These are phyloP conservation scores for Mayamaea pseudoterrestris DNA, from an alignment of 108 stramenopile genomes.

Conservation along the genomic window DNA sequence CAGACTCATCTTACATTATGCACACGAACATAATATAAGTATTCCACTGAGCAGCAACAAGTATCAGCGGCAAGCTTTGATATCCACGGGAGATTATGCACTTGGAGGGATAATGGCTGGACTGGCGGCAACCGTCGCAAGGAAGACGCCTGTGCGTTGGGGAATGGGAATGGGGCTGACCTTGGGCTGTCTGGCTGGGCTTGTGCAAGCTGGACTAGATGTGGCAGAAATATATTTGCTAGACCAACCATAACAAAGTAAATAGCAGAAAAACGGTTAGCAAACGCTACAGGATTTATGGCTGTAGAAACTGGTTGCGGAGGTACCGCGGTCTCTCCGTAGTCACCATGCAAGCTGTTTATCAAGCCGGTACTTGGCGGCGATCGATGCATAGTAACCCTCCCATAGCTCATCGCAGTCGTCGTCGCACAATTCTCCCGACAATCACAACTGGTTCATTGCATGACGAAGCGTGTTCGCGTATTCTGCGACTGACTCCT, in stretches of 20 bases:
- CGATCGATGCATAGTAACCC: constrained; percentile 29
- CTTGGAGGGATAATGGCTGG: constrained; percentile 11
- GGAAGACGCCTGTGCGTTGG: background rate
- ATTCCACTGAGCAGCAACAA: background rate
- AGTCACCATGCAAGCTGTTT: constrained; percentile 33
- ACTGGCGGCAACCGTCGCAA: constrained; percentile 1
- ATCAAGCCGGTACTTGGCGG: constrained; percentile 33
- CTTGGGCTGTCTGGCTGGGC: background rate
- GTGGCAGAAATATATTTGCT: background rate
- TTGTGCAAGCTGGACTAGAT: constrained; percentile 3
- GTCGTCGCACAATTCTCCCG: constrained; percentile 27
- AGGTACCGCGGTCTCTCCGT: no score
- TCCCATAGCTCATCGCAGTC: constrained; percentile 36
- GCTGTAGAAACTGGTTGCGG: no score
- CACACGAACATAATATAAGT: background rate
- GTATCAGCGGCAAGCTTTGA: background rate
- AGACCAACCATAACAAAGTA: background rate
- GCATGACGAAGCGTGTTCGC: constrained; percentile 19
- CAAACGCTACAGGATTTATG: no score
- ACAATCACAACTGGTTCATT: background rate
- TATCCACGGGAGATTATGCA: constrained; percentile 8
- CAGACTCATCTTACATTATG: background rate
- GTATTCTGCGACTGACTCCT: constrained; percentile 34
- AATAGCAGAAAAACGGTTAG: no score
- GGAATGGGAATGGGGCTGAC: background rate